These are phyloP conservation scores for Noccaea caerulescens DNA, from an alignment of 345 rosid genomes.

Conservation along the genomic window DNA sequence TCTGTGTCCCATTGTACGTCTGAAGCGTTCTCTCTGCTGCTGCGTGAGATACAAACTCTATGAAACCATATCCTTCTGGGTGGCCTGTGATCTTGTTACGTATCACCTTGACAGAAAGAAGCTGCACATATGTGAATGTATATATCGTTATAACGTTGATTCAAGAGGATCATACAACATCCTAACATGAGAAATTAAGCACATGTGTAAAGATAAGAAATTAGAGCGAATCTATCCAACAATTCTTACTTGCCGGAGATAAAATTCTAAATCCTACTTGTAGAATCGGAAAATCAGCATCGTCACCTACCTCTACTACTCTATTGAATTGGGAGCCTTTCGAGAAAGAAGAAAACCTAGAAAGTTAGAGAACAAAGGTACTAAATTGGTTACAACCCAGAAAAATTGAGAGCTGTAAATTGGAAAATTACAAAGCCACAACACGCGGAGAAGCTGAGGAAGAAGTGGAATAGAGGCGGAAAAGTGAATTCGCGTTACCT, in stretches of 20 bases:
- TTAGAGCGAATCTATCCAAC: neutral
- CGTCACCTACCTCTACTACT: neutral
- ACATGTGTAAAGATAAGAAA: neutral
- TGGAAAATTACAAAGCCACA: neutral
- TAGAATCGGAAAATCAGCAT: neutral
- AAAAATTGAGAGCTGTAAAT: neutral
- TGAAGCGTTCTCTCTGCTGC: slow-evolving; percentile 91
- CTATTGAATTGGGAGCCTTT: neutral
- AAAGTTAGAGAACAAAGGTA: neutral
- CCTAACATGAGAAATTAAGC: slow-evolving; percentile 1
- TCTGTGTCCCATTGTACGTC: slow-evolving; percentile 79
- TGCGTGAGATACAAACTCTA: slow-evolving; percentile 85
- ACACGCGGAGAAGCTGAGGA: neutral
- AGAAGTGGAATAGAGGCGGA: neutral
- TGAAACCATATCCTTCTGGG: slow-evolving; percentile 96
- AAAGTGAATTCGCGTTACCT: slow-evolving; percentile 51
- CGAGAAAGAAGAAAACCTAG: slow-evolving; percentile 26
- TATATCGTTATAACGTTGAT: neutral
- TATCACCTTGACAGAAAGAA: slow-evolving; percentile 85
- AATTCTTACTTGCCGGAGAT: neutral
- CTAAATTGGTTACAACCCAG: neutral
- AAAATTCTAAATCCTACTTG: neutral
- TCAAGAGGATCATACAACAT: slow-evolving; percentile 11
- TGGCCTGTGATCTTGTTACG: slow-evolving; percentile 93
- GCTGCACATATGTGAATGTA: slow-evolving; percentile 48